These are phyloP conservation scores for Blastomyces silverae DNA, from an alignment of 2,329 filamentous ascomycete species.

Conservation along the genomic window DNA sequence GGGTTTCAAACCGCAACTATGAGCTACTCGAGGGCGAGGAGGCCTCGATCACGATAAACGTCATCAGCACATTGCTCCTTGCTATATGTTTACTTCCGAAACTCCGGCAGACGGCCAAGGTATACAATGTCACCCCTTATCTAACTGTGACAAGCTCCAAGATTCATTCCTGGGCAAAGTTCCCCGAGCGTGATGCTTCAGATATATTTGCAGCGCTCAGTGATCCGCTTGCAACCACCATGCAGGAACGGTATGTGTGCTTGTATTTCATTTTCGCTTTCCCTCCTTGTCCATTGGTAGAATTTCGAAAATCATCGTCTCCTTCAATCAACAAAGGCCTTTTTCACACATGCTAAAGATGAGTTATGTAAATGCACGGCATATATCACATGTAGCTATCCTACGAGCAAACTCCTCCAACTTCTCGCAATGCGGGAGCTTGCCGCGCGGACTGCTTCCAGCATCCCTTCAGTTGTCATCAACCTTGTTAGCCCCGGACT, in stretches of 20 bases:
- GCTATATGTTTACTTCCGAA: conserved; percentile 22
- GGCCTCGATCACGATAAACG: conserved; percentile 45
- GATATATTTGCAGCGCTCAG: conserved; percentile 18
- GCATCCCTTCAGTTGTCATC: conserved; percentile 18
- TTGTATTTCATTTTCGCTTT: too few species aligned
- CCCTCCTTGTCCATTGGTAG: background rate
- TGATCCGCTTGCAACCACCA: conserved; percentile 13
- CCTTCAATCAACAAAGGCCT: background rate
- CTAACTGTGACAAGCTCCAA: conserved; percentile 22
- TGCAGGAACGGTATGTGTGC: conserved; percentile 17
- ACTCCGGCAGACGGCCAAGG: conserved; percentile 4
- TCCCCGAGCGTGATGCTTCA: conserved; percentile 20
- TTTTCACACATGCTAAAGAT: background rate
- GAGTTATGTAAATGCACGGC: background rate
- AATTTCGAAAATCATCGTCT: background rate
- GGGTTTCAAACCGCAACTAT: conserved; percentile 29
- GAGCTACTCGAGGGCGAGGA: conserved; percentile 40
- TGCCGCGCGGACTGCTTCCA: conserved; percentile 10
- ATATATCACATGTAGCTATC: conserved; percentile 14
- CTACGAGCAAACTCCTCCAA: conserved; percentile 17
- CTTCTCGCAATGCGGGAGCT: conserved; percentile 16
- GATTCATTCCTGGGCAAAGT: conserved; percentile 17
- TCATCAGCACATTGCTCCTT: conserved; percentile 47
- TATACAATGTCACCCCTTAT: conserved; percentile 13
- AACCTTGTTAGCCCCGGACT: conserved; percentile 26